Evolutionary conservation across 176 grass and related monocot genomes (phyloP).

Genomic region (Aegilops tauschii): DNA sequence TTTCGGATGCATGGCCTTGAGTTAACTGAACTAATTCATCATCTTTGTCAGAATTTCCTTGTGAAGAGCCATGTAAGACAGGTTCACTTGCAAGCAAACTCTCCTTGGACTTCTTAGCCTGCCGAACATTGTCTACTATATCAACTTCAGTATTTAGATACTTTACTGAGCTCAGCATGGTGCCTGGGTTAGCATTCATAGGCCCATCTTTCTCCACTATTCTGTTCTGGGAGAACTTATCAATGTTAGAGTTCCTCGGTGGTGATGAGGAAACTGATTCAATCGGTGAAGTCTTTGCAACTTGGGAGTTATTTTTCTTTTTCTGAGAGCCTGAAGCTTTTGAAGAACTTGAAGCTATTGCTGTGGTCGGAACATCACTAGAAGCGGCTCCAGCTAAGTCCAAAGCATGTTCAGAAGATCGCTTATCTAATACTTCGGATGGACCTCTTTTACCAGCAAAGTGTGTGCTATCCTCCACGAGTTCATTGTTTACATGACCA

Average conservation of each 20-base stretch:
- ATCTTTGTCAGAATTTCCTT: conserved; percentile 49
- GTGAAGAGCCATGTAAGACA: conserved; percentile 37
- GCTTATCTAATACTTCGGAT: conserved; percentile 30
- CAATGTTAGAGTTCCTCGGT: conserved; percentile 49
- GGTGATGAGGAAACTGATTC: conserved; percentile 77
- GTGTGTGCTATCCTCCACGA: conserved; percentile 36
- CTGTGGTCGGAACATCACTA: conserved; percentile 51
- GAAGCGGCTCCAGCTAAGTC: conserved; percentile 35
- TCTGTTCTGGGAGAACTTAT: conserved; percentile 56
- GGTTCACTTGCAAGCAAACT: conserved; percentile 47
- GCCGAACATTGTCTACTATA: conserved; percentile 39
- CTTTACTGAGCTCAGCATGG: conserved; percentile 26
- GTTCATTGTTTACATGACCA: conserved; percentile 33
- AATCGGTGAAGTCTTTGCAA: conserved; percentile 59
- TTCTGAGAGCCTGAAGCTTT: conserved; percentile 59
- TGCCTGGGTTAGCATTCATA: conserved; percentile 47
- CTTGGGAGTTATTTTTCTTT: conserved; percentile 50
- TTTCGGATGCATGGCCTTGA: conserved; percentile 30
- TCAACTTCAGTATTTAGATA: conserved; percentile 44
- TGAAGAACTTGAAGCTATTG: conserved; percentile 77
- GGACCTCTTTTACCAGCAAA: conserved; percentile 43
- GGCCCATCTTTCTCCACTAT: conserved; percentile 52
- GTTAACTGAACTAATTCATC: conserved; percentile 34
- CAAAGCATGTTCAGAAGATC: conserved; percentile 34
- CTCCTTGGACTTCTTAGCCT: conserved; percentile 25